Evolutionary conservation across 257 asterid genomes (phyloP).

Genomic region (Solanum virginianum): DNA sequence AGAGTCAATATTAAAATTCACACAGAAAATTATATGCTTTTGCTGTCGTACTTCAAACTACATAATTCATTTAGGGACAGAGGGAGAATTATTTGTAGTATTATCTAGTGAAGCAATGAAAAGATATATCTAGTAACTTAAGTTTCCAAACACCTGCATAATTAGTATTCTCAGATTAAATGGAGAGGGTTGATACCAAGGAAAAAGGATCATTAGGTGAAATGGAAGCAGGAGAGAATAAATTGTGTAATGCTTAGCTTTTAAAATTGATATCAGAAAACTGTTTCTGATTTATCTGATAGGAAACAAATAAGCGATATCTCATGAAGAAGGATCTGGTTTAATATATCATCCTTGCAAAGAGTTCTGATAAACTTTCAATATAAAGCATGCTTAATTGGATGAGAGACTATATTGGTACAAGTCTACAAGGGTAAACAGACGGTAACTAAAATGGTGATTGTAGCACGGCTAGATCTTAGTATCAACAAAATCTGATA

Average conservation of each 20-base stretch:
- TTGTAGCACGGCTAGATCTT: background rate
- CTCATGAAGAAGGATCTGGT: background rate
- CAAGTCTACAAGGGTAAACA: background rate
- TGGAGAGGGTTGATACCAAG: background rate
- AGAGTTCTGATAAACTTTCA: background rate
- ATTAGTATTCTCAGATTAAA: background rate
- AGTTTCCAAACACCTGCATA: background rate
- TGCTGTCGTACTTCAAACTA: background rate
- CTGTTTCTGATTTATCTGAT: background rate
- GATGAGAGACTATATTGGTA: background rate
- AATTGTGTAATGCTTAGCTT: background rate
- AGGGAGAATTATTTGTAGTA: background rate
- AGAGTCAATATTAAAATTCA: background rate
- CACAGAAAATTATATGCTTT: background rate
- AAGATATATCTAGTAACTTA: background rate
- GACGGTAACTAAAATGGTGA: background rate
- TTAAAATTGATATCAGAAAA: background rate
- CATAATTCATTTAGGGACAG: background rate
- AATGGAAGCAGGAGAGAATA: background rate
- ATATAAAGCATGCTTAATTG: background rate
- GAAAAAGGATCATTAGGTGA: background rate
- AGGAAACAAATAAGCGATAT: background rate
- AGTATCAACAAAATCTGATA: background rate
- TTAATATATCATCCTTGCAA: background rate
- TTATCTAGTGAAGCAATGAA: background rate